Evolutionary conservation across 192 early-diverging fungal species (phyloP).

Genomic region (Coemansia sp.): DNA sequence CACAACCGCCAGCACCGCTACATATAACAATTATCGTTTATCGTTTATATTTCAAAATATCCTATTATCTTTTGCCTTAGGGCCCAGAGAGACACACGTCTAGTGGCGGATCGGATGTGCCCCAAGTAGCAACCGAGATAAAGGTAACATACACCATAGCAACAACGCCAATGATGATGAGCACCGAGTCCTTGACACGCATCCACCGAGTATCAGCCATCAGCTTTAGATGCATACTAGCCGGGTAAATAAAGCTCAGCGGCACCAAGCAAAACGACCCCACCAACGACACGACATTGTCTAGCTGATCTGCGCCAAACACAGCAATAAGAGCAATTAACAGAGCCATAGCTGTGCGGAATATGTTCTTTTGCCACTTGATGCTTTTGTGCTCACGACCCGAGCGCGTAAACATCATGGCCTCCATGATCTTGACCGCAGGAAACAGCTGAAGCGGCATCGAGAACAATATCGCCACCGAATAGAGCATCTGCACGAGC

Average conservation of each 20-base stretch:
- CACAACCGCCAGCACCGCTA: constrained; percentile 54
- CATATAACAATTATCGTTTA: constrained; percentile 7
- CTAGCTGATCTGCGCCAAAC: constrained; percentile 76
- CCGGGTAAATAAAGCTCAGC: constrained; percentile 85
- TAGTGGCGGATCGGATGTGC: constrained; percentile 35
- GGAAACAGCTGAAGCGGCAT: constrained; percentile 95
- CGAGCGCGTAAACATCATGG: constrained; percentile 77
- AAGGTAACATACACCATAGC: constrained; percentile 86
- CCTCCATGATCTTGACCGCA: constrained; percentile 91
- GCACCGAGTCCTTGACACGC: constrained; percentile 60
- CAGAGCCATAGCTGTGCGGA: constrained; percentile 67
- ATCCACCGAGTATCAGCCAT: constrained; percentile 57
- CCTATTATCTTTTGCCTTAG: background rate
- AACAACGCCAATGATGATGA: constrained; percentile 72
- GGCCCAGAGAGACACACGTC: constrained; percentile 30
- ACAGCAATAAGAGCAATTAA: constrained; percentile 78
- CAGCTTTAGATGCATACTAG: constrained; percentile 81
- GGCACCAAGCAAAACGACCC: constrained; percentile 82
- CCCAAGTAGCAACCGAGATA: constrained; percentile 47
- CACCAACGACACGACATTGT: constrained; percentile 84
- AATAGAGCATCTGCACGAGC: constrained; percentile 82
- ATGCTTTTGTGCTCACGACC: constrained; percentile 76
- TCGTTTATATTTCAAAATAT: background rate
- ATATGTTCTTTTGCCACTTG: constrained; percentile 90
- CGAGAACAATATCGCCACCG: constrained; percentile 92